A percentile compares a stretch with the other conserved stretches of the same genome.
Conservation (phyloP, 1,284 basidiomycete species). For the Psilocybe mexicana region DNA sequence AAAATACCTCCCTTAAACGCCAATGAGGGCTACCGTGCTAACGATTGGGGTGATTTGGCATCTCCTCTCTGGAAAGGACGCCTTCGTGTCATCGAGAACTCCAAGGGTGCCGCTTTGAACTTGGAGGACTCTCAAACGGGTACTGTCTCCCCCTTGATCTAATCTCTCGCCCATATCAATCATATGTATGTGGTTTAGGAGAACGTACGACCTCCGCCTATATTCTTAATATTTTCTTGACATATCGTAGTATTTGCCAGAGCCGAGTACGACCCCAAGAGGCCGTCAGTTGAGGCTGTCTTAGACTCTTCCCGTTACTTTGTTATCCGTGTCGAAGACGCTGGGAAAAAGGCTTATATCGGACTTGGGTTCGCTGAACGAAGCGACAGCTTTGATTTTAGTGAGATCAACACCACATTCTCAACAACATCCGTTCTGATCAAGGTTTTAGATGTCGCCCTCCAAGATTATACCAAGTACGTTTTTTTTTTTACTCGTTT, state of each 20-base stretch:
- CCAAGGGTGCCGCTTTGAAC: constrained; percentile 56
- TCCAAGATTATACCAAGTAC: constrained; percentile 95
- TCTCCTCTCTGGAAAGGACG: constrained; percentile 88
- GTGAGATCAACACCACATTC: constrained; percentile 43
- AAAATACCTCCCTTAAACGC: constrained; percentile 81
- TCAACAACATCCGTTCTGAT: not conserved
- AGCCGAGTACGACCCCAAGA: constrained; percentile 82
- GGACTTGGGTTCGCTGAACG: constrained; percentile 94
- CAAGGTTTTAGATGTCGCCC: constrained; percentile 70
- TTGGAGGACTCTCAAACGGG: constrained; percentile 81
- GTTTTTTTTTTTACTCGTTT: constrained; percentile 1
- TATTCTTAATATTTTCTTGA: constrained; percentile 13
- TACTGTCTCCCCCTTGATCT: constrained; percentile 31
- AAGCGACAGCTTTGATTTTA: constrained; percentile 93
- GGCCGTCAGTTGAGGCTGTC: constrained; percentile 90
- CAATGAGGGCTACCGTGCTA: constrained; percentile 84
- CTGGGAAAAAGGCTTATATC: constrained; percentile 86
- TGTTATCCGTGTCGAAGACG: constrained; percentile 88
- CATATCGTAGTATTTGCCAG: constrained; percentile 78
- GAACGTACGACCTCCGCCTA: constrained; percentile 48
- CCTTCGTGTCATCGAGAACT: constrained; percentile 80
- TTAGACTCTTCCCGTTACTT: constrained; percentile 97
- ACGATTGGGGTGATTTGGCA: constrained; percentile 83
- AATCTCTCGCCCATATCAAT: not conserved
- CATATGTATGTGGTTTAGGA: constrained; percentile 37